Base-by-base conservation (phyloP, 2,329 filamentous ascomycete genomes). In the Coniochaeta ligniaria region DNA sequence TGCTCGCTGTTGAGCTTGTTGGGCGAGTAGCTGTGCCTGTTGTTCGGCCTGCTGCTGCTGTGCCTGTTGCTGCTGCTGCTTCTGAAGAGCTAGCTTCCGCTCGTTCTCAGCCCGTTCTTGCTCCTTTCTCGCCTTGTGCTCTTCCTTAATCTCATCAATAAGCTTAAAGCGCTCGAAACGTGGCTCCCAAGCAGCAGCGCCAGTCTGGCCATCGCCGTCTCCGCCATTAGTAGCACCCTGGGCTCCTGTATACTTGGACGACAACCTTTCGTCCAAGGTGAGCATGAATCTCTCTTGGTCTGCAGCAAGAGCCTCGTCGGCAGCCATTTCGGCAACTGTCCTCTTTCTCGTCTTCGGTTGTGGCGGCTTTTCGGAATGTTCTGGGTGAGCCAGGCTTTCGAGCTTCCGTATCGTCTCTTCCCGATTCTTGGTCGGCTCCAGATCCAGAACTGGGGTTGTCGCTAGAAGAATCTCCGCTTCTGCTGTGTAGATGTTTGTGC, bases 201-300 rank as follows among this genome's bases (percentile, higher is more conserved):
- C 88, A 41, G 86, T 84, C 63, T 91, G 86, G 9, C 86, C 88
- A 70, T 96, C 92, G 22, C 83, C 85, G 62, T 90, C 88, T n/a
- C 84, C 74, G 60, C 86, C 83, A 36, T 83, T 82, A 14, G 80
- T 75, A 2, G 81, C 81, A 61, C 83, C 80, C 62, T 85, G 82
- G 8, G 82, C 82, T 45, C 81, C 79, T 4, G 83, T 80, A 16
- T 80, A 79, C 45, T 79, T 83, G 1, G 88, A 80, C 14, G 86
- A 83, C 62, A 92, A 82, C 6, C 92, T 84, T 67, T 97, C 94
- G 69, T 99, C 95, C 75, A 93, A 86, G 24, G 91, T 88, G 58
- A 98, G 87, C 92, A 99, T 95, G 66, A 92, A 96, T 55, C 92
- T 85, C 74, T 99, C 93, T 65, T 92, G 87, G 62, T 92, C 91